Evolutionary conservation across 768 basidiomycete genomes (phyloP), one percentile per base, ranked within the genome.

Genomic region (Lactifluus rugatus): DNA sequence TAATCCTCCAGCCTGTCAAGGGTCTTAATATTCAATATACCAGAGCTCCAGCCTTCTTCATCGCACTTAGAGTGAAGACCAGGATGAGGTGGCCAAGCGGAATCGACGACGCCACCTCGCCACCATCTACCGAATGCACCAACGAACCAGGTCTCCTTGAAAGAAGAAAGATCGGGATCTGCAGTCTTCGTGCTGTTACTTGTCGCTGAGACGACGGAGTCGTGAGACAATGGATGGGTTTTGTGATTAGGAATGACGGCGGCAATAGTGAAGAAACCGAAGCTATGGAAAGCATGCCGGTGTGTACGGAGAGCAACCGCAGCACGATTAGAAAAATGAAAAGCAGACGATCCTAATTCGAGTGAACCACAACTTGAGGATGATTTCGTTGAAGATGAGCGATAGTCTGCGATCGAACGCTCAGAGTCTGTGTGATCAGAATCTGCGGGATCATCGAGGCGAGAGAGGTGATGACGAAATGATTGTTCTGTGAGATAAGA

Each of bases 401-500:
- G 49, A 65, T 42, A 49, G 28, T 48, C 25, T n/a, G 48, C 5
- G 28, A 65, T 68, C 10, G 67, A 63, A 31, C 66, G 64, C 19
- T 70, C 68, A 23, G 66, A 62, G 37, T 67, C 66, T 5, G 71
- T 65, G 54, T 68, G 68, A 57, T 80, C 75, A 56, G 78, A 72
- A 56, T 85, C 84, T 53, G 83, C 80, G 57, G 73, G 75, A 66
- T 85, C 85, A 65, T 93, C 86, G 66, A 96, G 81, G 55, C 85
- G 85, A 60, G 83, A 89, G 60, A 97, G 81, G 70, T 97, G 93
- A 55, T 90, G 89, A 52, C 94, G 89, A 71, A 99, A 97, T 25
- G 93, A 94, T 68, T 90, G 89, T 68, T 96, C 93, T n/a, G 94
- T 98, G 64, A 98, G 84, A 74, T 91, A 94, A 19, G 92, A 78